Percentiles rank a stretch among this genome's conserved stretches.
Conservation (phyloP, 139 green algal species). For the Micractinium conductrix region DNA sequence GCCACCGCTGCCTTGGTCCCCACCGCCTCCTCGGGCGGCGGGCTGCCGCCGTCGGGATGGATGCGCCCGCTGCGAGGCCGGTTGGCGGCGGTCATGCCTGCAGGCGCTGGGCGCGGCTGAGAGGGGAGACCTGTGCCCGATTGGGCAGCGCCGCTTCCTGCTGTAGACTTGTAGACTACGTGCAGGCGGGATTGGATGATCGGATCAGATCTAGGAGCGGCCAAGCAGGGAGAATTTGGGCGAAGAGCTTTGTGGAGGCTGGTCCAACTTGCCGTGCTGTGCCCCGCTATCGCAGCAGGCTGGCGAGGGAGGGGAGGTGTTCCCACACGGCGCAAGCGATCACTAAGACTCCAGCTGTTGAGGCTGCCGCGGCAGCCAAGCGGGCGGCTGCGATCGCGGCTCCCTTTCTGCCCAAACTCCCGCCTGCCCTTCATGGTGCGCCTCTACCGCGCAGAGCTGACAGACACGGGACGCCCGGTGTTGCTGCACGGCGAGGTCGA, state of each 20-base stretch:
- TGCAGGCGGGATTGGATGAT: too few relatives aligned
- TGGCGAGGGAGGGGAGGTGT: too few relatives aligned
- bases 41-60: neutral
- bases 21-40: neutral
- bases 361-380: too few relatives aligned
- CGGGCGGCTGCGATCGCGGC: too few relatives aligned
- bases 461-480: slow-evolving; percentile 60
- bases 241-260: too few relatives aligned
- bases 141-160: neutral
- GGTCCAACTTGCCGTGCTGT: too few relatives aligned
- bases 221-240: too few relatives aligned
- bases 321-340: too few relatives aligned
- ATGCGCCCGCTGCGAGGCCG: neutral
- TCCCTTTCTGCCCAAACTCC: too few relatives aligned
- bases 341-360: too few relatives aligned
- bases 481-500: slow-evolving; percentile 72
- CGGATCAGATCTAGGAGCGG: too few relatives aligned
- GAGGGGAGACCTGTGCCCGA: neutral
- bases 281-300: neutral
- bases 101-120: neutral
- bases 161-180: neutral
- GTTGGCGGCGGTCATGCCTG: neutral
- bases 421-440: slow-evolving; percentile 42
- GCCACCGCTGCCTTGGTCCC: too few relatives aligned
- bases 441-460: slow-evolving; percentile 51